Percentiles rank a stretch among this genome's conserved stretches.
phyloP scores from a whole-genome alignment of 75 land plant species.

The Cupressus sempervirens region DNA sequence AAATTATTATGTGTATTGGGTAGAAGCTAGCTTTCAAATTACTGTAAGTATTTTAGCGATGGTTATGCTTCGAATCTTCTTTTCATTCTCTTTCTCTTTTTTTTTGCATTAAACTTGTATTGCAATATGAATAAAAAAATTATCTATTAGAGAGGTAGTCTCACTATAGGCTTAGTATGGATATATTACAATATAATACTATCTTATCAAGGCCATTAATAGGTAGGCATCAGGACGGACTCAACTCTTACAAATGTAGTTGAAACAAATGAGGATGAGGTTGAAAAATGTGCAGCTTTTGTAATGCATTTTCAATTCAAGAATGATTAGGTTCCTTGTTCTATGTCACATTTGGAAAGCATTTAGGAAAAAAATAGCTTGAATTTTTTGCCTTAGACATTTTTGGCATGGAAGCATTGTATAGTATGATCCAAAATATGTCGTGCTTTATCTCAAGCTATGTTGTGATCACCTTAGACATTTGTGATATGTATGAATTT shows the following conservation, averaged over 20 bases:
- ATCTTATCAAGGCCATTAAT: not conserved
- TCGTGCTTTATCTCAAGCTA: no score
- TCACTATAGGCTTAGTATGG: not conserved
- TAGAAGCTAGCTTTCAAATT: no score
- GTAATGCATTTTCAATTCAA: not conserved
- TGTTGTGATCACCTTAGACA: no score
- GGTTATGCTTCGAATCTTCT: no score
- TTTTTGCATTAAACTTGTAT: no score
- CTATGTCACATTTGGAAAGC: not conserved
- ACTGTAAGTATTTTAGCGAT: no score
- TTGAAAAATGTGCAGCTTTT: not conserved
- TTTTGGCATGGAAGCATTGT: not conserved
- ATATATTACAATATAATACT: not conserved
- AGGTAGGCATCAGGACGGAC: not conserved
- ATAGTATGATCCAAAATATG: not conserved
- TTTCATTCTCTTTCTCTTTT: no score
- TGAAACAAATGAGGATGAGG: slow-evolving; percentile 2
- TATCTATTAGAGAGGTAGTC: not conserved
- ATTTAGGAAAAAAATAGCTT: not conserved
- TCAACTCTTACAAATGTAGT: not conserved
- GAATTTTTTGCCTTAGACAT: not conserved
- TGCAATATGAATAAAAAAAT: not conserved
- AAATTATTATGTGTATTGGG: no score
- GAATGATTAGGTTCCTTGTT: not conserved
- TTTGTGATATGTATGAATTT: no score